A percentile compares a stretch with the other conserved stretches of the same genome.
These are phyloP conservation scores for Mycena metata DNA, from an alignment of 768 basidiomycete species.

Conservation along the genomic window DNA sequence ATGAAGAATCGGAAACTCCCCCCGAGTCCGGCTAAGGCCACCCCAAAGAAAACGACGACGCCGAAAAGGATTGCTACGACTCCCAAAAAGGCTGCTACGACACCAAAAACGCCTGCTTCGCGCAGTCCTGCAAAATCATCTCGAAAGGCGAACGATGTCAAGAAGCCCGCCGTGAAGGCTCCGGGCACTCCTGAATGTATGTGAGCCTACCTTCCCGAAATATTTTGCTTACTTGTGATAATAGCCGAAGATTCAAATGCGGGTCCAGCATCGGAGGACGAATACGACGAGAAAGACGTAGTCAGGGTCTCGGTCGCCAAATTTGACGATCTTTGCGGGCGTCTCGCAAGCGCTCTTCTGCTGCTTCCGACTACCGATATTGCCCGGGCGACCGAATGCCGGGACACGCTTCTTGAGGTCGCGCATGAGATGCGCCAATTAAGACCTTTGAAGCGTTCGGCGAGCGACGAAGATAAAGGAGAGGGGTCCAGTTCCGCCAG, in stretches of 20 bases:
- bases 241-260: neutral
- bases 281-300: neutral
- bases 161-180: neutral
- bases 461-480: neutral
- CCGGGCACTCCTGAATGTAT: constrained; percentile 11
- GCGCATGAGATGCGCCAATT: constrained; percentile 19
- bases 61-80: neutral
- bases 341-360: constrained; percentile 15
- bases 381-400: constrained; percentile 3
- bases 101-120: constrained; percentile 3
- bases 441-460: constrained; percentile 2
- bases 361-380: constrained; percentile 13
- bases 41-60: constrained; percentile 10
- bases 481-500: neutral
- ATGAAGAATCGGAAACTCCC: constrained; percentile 11
- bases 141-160: neutral
- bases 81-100: neutral
- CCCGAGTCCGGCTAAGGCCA: neutral
- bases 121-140: constrained; percentile 1
- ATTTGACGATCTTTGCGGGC: constrained; percentile 2
- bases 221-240: neutral
- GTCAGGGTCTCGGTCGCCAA: neutral
- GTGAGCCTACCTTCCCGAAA: neutral
- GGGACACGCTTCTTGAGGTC: constrained; percentile 9
- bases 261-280: neutral